Evolutionary conservation across 768 basidiomycete species (phyloP).

Genomic region (Postia placenta): DNA sequence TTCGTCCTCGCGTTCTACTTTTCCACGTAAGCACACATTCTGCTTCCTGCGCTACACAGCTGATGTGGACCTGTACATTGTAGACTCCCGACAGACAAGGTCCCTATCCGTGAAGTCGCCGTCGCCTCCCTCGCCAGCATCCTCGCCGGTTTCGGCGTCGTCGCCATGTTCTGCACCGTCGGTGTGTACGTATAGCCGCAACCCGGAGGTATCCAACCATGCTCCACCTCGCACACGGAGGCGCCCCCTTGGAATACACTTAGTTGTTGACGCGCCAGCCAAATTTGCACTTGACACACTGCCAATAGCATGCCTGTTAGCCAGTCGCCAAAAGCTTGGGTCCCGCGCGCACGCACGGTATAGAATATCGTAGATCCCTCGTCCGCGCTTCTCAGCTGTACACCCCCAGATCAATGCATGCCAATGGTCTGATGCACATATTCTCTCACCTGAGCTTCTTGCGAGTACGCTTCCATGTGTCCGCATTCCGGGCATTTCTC

Average conservation of each 20-base stretch:
- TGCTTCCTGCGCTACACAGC: slow-evolving; percentile 6
- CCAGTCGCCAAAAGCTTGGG: background rate
- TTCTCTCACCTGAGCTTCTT: slow-evolving; percentile 75
- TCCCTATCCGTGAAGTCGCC: slow-evolving; percentile 59
- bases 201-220: background rate
- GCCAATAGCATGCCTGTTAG: slow-evolving; percentile 12
- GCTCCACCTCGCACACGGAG: slow-evolving; percentile 1
- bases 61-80: slow-evolving; percentile 11
- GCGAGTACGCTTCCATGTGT: slow-evolving; percentile 79
- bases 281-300: slow-evolving; percentile 74
- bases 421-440: background rate
- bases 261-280: slow-evolving; percentile 83
- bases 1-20: slow-evolving; percentile 90
- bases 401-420: too few relatives aligned
- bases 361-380: slow-evolving; percentile 95
- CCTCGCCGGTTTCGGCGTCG: slow-evolving; percentile 84
- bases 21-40: slow-evolving; percentile 55
- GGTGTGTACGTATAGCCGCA: slow-evolving; percentile 71
- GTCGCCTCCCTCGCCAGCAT: slow-evolving; percentile 70
- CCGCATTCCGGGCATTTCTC: slow-evolving; percentile 90
- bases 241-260: slow-evolving; percentile 3
- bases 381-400: slow-evolving; percentile 81
- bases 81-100: slow-evolving; percentile 71
- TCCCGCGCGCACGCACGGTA: slow-evolving; percentile 50
- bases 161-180: slow-evolving; percentile 80